Evolutionary conservation across 257 asterid genomes (phyloP).

Genomic region (Ballota nigra): DNA sequence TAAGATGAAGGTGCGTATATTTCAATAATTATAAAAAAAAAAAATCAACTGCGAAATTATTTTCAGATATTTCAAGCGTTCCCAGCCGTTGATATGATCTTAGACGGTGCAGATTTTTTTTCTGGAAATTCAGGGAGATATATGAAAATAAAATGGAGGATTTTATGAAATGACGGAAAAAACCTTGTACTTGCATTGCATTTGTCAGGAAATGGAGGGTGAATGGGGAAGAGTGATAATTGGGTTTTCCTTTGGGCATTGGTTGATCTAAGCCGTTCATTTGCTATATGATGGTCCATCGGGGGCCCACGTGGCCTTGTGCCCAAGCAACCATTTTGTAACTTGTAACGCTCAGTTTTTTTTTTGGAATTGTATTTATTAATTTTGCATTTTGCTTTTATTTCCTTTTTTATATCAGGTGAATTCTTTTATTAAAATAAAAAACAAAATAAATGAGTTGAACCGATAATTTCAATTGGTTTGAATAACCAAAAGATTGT

Average conservation of each 20-base stretch:
- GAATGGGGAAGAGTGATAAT: neutral
- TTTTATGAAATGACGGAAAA: constrained; percentile 17
- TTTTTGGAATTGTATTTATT: neutral
- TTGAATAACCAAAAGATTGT: no score
- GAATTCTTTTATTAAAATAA: no score
- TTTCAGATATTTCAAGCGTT: constrained; percentile 3
- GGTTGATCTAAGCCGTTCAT: constrained; percentile 14
- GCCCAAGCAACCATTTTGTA: neutral
- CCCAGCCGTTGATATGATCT: constrained; percentile 17
- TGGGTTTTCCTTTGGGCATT: neutral
- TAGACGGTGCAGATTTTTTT: constrained; percentile 26
- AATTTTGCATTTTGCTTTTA: neutral
- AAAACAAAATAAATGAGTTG: neutral
- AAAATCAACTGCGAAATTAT: neutral
- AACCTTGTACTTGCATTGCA: constrained; percentile 5
- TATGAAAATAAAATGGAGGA: neutral
- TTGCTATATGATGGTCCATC: neutral
- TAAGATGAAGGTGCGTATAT: constrained; percentile 17
- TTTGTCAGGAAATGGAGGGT: constrained; percentile 2
- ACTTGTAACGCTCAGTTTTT: constrained; percentile 4
- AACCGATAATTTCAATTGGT: neutral
- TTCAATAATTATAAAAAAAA: neutral
- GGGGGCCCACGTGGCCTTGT: constrained; percentile 22
- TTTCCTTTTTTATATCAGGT: neutral
- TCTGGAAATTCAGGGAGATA: neutral